Base-by-base conservation (phyloP, 2,329 filamentous ascomycete species). In the Pezizomycotina sp. region DNA sequence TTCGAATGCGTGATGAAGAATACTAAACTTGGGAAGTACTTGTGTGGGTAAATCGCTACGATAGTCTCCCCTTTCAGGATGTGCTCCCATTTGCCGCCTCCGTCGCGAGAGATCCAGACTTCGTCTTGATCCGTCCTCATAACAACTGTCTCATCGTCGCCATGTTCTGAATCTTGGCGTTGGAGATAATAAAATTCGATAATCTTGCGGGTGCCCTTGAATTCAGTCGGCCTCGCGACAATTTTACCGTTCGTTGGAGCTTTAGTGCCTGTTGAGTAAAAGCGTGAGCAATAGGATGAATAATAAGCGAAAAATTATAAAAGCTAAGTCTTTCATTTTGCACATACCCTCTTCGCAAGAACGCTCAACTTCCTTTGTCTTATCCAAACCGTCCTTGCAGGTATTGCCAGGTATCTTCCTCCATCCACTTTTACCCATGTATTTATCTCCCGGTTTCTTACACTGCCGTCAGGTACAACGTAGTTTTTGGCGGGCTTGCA, bases 371-470 rank as follows among this genome's bases (percentile, higher is more conserved):
- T 65, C 60, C 35, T 75, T 67, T 49, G 83, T 79, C 51, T 80
- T 74, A 47, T 79, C 68, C 31, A 63, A 58, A 24, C 71, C 76
- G 9, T 57, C 55, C 48, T 71, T 68, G 57, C 80, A 86, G 15
- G 68, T 68, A 55, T 86, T 77, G 16, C 79, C 80, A 1, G 89
- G 86, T 42, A 98, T 95, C 48, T 86, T 66, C 41, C 86, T 74
- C 70, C 82, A 98, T 16, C 89, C 89, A 19, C 84, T 92, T 3
- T 77, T 78, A 8, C 82, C 89, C 58, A 68, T 74, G 59, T 83
- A 98, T 2, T 64, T 82, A 40, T 77, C 76, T 6, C 74, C 69
- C 3, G 68, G 63, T 26, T 72, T 67, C 52, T 77, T 71, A 58
- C 89, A 98, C 18, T 69, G 5, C 71, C 80, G 78, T 67, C 0